Conservation (phyloP, 164 flowering plant species). For the Warburgia ugandensis region DNA sequence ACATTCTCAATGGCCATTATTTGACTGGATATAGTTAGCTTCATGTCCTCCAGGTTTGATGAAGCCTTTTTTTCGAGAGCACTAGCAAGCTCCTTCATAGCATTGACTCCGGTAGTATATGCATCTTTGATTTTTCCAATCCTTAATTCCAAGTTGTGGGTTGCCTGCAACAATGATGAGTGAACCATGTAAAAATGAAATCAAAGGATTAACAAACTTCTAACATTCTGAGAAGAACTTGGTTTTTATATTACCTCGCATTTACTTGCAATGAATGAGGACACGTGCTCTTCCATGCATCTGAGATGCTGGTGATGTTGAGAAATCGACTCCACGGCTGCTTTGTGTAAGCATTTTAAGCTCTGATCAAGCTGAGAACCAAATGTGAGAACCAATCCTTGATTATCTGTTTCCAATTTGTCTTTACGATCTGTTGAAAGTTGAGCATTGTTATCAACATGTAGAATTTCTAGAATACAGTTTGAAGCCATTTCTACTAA, state of each 20-base stretch:
- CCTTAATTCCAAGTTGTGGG: slow-evolving; percentile 46
- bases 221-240: neutral
- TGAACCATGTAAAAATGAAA: slow-evolving; percentile 5
- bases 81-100: slow-evolving; percentile 44
- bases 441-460: too few relatives aligned
- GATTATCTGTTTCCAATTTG: slow-evolving; percentile 60
- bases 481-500: neutral
- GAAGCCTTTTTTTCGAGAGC: slow-evolving; percentile 38
- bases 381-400: slow-evolving; percentile 45
- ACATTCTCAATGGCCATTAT: slow-evolving; percentile 51
- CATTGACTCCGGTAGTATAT: slow-evolving; percentile 37
- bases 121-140: slow-evolving; percentile 40
- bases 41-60: slow-evolving; percentile 47
- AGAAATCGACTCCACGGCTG: slow-evolving; percentile 52
- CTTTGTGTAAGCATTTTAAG: slow-evolving; percentile 51
- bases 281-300: slow-evolving; percentile 54
- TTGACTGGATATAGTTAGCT: slow-evolving; percentile 36
- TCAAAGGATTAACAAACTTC: too few relatives aligned
- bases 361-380: slow-evolving; percentile 68
- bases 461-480: neutral
- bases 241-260: slow-evolving; percentile 53
- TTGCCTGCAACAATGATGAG: slow-evolving; percentile 32
- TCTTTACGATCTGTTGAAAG: slow-evolving; percentile 48
- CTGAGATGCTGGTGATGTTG: slow-evolving; percentile 71
- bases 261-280: slow-evolving; percentile 65